Conservation (phyloP, 106 monocot genomes). For the Agapanthus africanus region DNA sequence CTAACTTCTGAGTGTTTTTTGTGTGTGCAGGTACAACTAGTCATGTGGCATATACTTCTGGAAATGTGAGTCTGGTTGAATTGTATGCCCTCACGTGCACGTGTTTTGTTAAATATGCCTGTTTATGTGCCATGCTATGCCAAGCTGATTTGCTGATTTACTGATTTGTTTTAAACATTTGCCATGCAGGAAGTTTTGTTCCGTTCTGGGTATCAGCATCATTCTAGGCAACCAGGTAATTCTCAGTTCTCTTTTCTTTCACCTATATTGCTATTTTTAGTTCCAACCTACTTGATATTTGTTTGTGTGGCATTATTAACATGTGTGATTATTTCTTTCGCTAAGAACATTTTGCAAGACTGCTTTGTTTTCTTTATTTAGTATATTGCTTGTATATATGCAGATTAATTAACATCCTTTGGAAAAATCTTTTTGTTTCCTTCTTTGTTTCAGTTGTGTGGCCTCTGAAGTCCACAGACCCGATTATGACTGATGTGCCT, state of each 20-base stretch:
- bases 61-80: slow-evolving; percentile 33
- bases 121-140: background rate
- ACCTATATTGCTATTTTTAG: too few species aligned
- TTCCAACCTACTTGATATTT: too few species aligned
- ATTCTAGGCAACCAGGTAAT: slow-evolving; percentile 42
- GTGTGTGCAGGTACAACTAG: slow-evolving; percentile 24
- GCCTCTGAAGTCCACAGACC: slow-evolving; percentile 45
- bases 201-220: slow-evolving; percentile 37
- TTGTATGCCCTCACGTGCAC: too few species aligned
- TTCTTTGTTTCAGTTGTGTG: slow-evolving; percentile 34
- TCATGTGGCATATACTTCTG: slow-evolving; percentile 17
- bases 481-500: slow-evolving; percentile 13
- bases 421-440: too few species aligned
- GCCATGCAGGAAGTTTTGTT: slow-evolving; percentile 49
- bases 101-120: too few species aligned
- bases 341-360: too few species aligned
- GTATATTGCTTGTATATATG: too few species aligned
- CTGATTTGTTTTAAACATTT: background rate
- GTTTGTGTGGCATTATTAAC: too few species aligned
- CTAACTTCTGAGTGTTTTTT: background rate
- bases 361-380: too few species aligned
- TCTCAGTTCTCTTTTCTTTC: background rate
- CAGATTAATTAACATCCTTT: too few species aligned
- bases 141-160: too few species aligned
- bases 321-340: too few species aligned